phyloP scores from a whole-genome alignment of 1,139 yeast species.

The Casaregolazyma suthepensis region DNA sequence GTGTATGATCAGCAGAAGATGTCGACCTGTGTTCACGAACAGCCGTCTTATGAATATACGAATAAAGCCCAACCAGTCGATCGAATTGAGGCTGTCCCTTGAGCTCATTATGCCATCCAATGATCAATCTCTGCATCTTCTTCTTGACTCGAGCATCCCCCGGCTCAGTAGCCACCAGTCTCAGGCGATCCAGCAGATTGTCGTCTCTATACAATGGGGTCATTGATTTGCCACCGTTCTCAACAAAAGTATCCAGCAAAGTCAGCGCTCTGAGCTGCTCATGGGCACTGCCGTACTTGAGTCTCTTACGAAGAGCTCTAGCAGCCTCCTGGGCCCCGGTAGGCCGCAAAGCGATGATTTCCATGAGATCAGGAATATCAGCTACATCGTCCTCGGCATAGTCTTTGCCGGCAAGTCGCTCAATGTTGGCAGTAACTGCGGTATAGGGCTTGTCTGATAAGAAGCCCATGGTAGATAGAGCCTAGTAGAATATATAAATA shows the following conservation, averaged over 20 bases:
- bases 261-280: conserved; percentile 64
- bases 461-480: conserved; percentile 31
- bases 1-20: conserved; percentile 24
- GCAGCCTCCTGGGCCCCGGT: conserved; percentile 75
- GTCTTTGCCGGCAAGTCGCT: conserved; percentile 37
- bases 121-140: conserved; percentile 44
- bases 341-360: conserved; percentile 39
- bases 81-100: conserved; percentile 45
- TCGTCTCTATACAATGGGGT: conserved; percentile 59
- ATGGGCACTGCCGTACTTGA: conserved; percentile 69
- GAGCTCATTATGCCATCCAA: conserved; percentile 60
- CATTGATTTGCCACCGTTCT: conserved; percentile 58
- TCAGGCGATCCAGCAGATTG: conserved; percentile 61
- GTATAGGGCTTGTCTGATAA: conserved; percentile 42
- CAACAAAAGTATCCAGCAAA: conserved; percentile 65
- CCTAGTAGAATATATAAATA: background rate
- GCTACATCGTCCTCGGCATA: conserved; percentile 37
- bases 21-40: conserved; percentile 28
- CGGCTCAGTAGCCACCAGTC: conserved; percentile 43
- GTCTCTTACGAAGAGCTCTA: conserved; percentile 76
- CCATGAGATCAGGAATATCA: conserved; percentile 41
- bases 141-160: conserved; percentile 44
- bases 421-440: conserved; percentile 45
- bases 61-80: conserved; percentile 46
- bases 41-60: conserved; percentile 34